Base-by-base conservation (phyloP, 1,284 basidiomycete genomes). In the Psilocybe mexicana region DNA sequence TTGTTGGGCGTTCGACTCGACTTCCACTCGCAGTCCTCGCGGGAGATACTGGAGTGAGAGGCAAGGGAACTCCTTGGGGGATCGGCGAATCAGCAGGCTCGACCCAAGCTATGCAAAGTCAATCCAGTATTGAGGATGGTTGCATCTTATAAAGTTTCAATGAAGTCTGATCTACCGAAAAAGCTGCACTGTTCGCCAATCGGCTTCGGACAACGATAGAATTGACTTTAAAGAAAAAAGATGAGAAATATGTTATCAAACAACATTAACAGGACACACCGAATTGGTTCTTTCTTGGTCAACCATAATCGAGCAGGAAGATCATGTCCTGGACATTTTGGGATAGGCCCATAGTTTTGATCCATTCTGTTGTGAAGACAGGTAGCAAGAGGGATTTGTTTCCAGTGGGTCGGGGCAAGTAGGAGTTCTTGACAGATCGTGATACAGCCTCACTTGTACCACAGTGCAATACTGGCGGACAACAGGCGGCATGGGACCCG, bases 201-300 rank as follows among this genome's bases (percentile, higher is more conserved):
- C 25, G 60, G 52, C 42, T 69, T 66, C 3, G 65, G 48, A 52
- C 73, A 74, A 44, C 62, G 55, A 49, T 69, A 74, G 33, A 52
- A 53, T 40, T 43, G 46, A 14, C 46, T 48, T 14, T 7, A 48
- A 23, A 6, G n/a, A 35, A 48, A 14, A n/a, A 28, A 2, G 26
- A 24, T 48, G 18, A 33, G n/a, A 40, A n/a, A n/a, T 36, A 40
- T 12, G 46, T n/a, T 23, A 48, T 35, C 28, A 8, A 6, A 33
- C 28, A 6, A 35, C 4, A 35, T 48, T 11, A 14, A 14, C 3
- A 11, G 25, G 14, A 48, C 30, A 5, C 18, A 48, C 46, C 46
- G 46, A 48, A 18, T 14, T 26, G 46, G 46, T 48, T 48, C 28
- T 35, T 48, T 48, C 28, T 23, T 48, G 12, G 46, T 48, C 14